Base-by-base conservation (phyloP, 495 filamentous ascomycete species). In the Tuber brumale region DNA sequence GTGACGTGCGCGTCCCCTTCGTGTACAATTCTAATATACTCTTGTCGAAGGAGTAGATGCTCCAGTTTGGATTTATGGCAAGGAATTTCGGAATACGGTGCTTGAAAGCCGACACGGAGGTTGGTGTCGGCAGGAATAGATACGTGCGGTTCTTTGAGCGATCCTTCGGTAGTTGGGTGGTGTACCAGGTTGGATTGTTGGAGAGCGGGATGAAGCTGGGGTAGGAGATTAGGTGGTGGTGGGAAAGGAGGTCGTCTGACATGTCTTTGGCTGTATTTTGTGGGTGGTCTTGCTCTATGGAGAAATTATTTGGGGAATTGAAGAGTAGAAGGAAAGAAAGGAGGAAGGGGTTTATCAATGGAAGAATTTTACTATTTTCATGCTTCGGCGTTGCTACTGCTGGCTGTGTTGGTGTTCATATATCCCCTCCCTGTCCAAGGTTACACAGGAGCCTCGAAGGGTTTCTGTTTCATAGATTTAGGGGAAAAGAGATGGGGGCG, bases 1-100 rank as follows among this genome's bases (percentile, higher is more conserved):
- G 72, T 16, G 75, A 77, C 1, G 70, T 42, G 3, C 44, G 70
- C n/a, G 72, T 74, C 69, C 57, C 71, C n/a, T 72, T 75, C 4
- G 51, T 43, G 70, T 72, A 80, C 7, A 80, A 31, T 18, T 73
- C 69, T 3, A 80, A 77, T 27, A 80, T 45, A 18, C 70, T 74
- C 19, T 73, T 80, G 71, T 80, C 78, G 70, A 80, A 80, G 39
- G 78, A 79, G 44, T 80, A 80, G n/a, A 80, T 76, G 70, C 76
- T 80, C 77, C 76, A 80, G 70, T 76, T 79, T 6, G 72, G 48
- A 46, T 80, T 80, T 70, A 80, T 80, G n/a, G 79, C 77, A 16
- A 80, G 70, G 70, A 80, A 80, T 10, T 79, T 79, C 19, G 42
- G 35, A 7, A 66, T 31, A 35, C 57, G 57, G 4, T 31, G 57